Evolutionary conservation across 192 early-diverging fungal genomes (phyloP).

Genomic region (Coemansia sp.): DNA sequence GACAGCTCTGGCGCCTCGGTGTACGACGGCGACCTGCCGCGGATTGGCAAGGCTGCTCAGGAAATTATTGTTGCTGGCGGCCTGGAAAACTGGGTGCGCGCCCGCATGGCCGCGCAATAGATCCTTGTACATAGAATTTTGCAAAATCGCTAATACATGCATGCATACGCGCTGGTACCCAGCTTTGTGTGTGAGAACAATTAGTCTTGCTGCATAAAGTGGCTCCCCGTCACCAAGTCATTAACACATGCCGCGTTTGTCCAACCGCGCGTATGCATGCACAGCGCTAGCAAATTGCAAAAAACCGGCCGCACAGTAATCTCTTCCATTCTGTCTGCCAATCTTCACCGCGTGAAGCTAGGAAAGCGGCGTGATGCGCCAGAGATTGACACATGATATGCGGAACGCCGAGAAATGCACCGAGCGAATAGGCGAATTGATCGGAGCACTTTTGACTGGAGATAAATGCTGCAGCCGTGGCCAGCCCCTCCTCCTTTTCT

Average conservation of each 20-base stretch:
- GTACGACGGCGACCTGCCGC: conserved; percentile 48
- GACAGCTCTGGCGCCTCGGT: conserved; percentile 15
- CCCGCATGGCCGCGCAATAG: conserved; percentile 51
- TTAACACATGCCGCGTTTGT: background rate
- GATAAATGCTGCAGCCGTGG: background rate
- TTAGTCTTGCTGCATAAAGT: background rate
- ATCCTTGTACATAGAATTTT: conserved; percentile 6
- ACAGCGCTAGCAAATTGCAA: background rate
- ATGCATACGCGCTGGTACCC: background rate
- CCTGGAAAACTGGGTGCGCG: conserved; percentile 92
- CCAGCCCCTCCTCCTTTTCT: conserved; percentile 3
- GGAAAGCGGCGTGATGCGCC: background rate
- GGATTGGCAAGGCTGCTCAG: conserved; percentile 92
- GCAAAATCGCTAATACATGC: background rate
- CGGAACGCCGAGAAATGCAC: conserved; percentile 7
- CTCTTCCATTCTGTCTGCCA: too few relatives aligned
- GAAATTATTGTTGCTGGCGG: conserved; percentile 93
- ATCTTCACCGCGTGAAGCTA: background rate
- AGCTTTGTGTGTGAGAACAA: background rate
- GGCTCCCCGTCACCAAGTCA: conserved; percentile 6
- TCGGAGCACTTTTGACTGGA: background rate
- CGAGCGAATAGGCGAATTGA: conserved; percentile 6
- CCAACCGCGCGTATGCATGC: background rate
- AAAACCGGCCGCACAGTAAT: too few relatives aligned
- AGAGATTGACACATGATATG: background rate